These are phyloP conservation scores for Lactifluus echinatus DNA, from an alignment of 768 basidiomycete genomes.

Conservation along the genomic window DNA sequence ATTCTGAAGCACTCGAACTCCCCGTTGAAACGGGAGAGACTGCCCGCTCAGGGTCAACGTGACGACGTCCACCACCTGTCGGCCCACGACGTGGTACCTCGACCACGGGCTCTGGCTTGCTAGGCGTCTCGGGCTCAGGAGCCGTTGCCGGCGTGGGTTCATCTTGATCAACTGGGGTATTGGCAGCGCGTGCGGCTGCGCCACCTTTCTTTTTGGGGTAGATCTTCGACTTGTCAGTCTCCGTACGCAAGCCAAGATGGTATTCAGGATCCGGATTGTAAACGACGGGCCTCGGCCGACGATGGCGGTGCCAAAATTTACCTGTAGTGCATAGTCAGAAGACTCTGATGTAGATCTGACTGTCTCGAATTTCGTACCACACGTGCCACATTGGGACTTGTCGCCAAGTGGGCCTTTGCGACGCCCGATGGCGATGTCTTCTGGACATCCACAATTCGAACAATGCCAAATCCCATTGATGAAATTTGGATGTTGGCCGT, in stretches of 20 bases:
- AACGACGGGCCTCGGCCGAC: slow-evolving; percentile 69
- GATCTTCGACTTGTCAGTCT: slow-evolving; percentile 48
- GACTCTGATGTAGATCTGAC: neutral
- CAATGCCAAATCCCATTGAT: slow-evolving; percentile 91
- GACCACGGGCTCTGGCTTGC: slow-evolving; percentile 31
- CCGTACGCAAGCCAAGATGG: slow-evolving; percentile 50
- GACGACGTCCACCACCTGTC: slow-evolving; percentile 10
- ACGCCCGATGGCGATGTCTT: slow-evolving; percentile 73
- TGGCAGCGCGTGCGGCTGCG: slow-evolving; percentile 40
- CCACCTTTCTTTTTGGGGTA: slow-evolving; percentile 50
- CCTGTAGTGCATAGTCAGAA: slow-evolving; percentile 35
- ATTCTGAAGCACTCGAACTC: slow-evolving; percentile 60
- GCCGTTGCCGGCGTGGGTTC: slow-evolving; percentile 26
- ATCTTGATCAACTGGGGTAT: slow-evolving; percentile 27
- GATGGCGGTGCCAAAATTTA: slow-evolving; percentile 85
- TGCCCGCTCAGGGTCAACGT: slow-evolving; percentile 40
- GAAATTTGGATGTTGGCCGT: slow-evolving; percentile 73
- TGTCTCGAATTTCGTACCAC: slow-evolving; percentile 50
- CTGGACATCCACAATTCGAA: slow-evolving; percentile 89
- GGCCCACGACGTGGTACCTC: slow-evolving; percentile 24
- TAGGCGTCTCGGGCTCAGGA: slow-evolving; percentile 47
- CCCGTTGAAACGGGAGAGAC: slow-evolving; percentile 64
- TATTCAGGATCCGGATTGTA: slow-evolving; percentile 70
- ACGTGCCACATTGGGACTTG: slow-evolving; percentile 86
- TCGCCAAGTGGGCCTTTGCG: slow-evolving; percentile 86